Evolutionary conservation across 108 stramenopile genomes (phyloP).

Genomic region (Thalassiosira profunda): DNA sequence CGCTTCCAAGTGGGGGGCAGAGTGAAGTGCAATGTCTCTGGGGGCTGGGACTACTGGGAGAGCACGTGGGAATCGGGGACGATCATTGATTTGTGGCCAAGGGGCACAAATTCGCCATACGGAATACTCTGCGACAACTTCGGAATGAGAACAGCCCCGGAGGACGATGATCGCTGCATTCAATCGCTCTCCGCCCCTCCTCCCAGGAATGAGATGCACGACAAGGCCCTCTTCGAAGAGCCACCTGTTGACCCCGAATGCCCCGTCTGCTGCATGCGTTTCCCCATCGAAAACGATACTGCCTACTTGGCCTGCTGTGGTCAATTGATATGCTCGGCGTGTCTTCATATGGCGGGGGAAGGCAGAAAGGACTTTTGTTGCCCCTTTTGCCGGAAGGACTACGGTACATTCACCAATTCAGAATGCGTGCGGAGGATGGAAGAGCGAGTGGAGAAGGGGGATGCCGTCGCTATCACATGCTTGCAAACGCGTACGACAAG

Average conservation of each 20-base stretch:
- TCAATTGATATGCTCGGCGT: neutral
- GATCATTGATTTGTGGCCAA: neutral
- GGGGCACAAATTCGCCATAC: neutral
- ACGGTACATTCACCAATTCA: neutral
- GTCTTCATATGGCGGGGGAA: neutral
- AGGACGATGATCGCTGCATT: neutral
- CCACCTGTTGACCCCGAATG: slow-evolving; percentile 9
- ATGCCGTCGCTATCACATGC: neutral
- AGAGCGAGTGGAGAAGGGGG: neutral
- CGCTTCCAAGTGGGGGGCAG: neutral
- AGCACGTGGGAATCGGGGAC: neutral
- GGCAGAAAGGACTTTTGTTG: neutral
- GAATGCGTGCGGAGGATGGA: neutral
- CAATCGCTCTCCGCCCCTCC: neutral
- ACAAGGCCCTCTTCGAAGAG: slow-evolving; percentile 5
- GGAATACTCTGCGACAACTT: neutral
- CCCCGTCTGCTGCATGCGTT: slow-evolving; percentile 1
- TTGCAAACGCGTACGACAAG: neutral
- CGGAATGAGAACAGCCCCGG: neutral
- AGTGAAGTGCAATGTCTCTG: neutral
- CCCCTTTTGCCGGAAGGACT: neutral
- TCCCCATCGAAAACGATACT: neutral
- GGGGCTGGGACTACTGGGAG: neutral
- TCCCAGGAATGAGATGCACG: neutral
- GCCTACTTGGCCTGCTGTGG: neutral